These are phyloP conservation scores for Leersia perrieri DNA, from an alignment of 176 grass and related monocot species.

Conservation along the genomic window DNA sequence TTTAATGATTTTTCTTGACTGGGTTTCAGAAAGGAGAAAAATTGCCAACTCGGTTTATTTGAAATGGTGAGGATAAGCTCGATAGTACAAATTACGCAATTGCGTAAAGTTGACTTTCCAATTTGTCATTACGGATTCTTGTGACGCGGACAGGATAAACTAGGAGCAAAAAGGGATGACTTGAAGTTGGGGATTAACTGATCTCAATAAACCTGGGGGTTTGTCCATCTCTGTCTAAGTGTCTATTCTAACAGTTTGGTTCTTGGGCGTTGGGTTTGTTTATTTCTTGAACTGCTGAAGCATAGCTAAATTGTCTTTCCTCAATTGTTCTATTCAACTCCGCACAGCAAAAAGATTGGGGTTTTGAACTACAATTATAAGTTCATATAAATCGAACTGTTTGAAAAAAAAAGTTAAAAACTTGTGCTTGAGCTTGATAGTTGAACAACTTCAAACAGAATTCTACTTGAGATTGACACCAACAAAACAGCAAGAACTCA, in stretches of 20 bases:
- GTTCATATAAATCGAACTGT: not conserved
- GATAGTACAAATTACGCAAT: not conserved
- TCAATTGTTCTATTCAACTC: not conserved
- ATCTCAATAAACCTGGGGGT: slow-evolving; percentile 11
- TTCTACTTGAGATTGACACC: not conserved
- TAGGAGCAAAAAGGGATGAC: slow-evolving; percentile 24
- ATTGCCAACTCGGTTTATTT: not conserved
- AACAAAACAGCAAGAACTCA: not conserved
- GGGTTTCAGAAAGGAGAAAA: not conserved
- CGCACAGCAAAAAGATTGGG: not conserved
- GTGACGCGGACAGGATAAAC: slow-evolving; percentile 35
- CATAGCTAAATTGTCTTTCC: not conserved
- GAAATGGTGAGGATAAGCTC: slow-evolving; percentile 23
- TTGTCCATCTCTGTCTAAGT: slow-evolving; percentile 9
- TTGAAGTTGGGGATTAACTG: not conserved
- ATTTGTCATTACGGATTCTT: slow-evolving; percentile 17
- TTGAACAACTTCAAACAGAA: not conserved
- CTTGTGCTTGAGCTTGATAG: not conserved
- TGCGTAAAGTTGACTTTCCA: slow-evolving; percentile 39
- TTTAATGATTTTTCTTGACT: not conserved
- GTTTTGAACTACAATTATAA: not conserved
- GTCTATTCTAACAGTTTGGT: slow-evolving; percentile 2
- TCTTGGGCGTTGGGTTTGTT: slow-evolving; percentile 34
- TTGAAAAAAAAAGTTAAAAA: too few relatives aligned
- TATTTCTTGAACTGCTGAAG: slow-evolving; percentile 15